These are phyloP conservation scores for Fusarium pseudoanthophilum DNA, from an alignment of 2,329 filamentous ascomycete species.

Conservation along the genomic window DNA sequence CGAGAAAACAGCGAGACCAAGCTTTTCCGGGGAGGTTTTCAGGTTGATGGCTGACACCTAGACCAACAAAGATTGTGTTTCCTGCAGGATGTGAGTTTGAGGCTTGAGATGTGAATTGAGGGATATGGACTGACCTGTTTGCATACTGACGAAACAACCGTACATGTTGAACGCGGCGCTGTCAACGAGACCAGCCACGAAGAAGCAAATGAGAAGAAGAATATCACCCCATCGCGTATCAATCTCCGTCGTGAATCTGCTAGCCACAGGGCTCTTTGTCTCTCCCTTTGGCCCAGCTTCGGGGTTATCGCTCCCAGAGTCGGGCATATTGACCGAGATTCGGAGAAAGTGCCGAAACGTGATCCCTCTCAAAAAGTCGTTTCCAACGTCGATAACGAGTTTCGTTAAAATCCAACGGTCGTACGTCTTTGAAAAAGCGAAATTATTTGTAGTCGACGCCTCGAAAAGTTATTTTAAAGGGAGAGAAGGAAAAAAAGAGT, in stretches of 20 bases:
- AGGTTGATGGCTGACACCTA: conserved; percentile 42
- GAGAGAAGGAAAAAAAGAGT: neutral
- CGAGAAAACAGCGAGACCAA: conserved; percentile 45
- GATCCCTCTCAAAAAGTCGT: too few relatives aligned
- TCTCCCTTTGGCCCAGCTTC: conserved; percentile 28
- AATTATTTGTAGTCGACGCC: neutral
- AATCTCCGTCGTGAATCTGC: conserved; percentile 35
- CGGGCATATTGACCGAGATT: conserved; percentile 20
- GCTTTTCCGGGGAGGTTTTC: conserved; percentile 42
- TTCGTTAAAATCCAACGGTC: neutral
- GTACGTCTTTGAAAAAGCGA: neutral
- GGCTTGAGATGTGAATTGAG: neutral
- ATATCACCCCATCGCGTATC: conserved; percentile 41
- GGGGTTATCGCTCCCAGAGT: conserved; percentile 30
- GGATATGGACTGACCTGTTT: conserved; percentile 35
- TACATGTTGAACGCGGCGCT: conserved; percentile 46
- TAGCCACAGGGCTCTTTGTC: neutral
- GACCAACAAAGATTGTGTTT: conserved; percentile 45
- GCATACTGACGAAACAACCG: conserved; percentile 46
- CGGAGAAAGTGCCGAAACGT: neutral
- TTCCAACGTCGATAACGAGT: neutral
- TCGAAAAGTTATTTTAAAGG: conserved; percentile 2
- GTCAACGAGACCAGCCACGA: conserved; percentile 43
- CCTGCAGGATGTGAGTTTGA: conserved; percentile 16
- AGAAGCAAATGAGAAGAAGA: conserved; percentile 40